Evolutionary conservation across 257 asterid genomes (phyloP).

Genomic region (Verbascum thapsus): DNA sequence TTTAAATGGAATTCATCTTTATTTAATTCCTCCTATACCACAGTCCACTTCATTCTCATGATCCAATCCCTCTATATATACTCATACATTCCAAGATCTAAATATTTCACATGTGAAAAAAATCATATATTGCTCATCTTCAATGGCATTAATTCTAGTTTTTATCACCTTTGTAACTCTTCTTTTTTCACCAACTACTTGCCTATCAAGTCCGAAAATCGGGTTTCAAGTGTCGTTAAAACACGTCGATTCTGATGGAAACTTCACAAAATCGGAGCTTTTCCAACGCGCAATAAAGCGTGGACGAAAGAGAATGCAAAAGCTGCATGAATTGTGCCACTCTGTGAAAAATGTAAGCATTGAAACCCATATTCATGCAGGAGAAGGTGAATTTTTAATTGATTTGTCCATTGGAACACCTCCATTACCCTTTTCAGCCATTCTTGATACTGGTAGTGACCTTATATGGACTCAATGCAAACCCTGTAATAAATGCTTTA

Average conservation of each 20-base stretch:
- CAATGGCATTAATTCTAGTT: conserved; percentile 3
- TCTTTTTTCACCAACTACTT: conserved; percentile 36
- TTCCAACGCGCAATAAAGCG: conserved; percentile 52
- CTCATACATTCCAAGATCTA: too few relatives aligned
- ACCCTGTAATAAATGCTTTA: conserved; percentile 57
- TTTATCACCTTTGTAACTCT: conserved; percentile 18
- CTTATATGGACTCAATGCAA: conserved; percentile 74
- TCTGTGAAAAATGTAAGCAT: conserved; percentile 28
- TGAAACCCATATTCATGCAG: conserved; percentile 45
- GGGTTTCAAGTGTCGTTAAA: conserved; percentile 45
- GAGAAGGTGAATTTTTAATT: conserved; percentile 59
- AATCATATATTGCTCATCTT: not conserved
- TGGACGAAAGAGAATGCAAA: conserved; percentile 44
- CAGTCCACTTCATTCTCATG: too few relatives aligned
- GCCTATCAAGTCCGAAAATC: conserved; percentile 33
- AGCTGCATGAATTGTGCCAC: conserved; percentile 38
- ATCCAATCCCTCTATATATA: too few relatives aligned
- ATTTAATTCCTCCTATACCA: too few relatives aligned
- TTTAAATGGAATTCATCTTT: too few relatives aligned
- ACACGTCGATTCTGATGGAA: conserved; percentile 49
- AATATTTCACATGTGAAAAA: too few relatives aligned
- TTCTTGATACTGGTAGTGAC: conserved; percentile 76
- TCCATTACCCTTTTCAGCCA: conserved; percentile 44
- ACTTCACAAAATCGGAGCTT: conserved; percentile 47
- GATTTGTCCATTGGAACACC: conserved; percentile 63